Percentiles rank a stretch among this genome's conserved stretches.
phyloP scores from a whole-genome alignment of 2,329 filamentous ascomycete species.

The Esteya vermicola region DNA sequence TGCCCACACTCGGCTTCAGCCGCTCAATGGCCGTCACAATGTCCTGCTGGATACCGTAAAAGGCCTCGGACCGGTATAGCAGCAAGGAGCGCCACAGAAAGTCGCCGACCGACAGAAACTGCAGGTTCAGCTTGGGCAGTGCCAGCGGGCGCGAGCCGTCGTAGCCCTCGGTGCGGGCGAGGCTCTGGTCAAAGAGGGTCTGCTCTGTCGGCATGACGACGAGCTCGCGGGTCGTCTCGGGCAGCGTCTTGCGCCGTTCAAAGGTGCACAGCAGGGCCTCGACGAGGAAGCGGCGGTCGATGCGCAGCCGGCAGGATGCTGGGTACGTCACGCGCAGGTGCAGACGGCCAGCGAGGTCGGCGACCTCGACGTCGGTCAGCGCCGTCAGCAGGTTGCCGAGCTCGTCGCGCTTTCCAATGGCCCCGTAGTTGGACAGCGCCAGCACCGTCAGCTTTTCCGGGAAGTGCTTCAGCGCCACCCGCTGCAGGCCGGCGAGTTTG shows the following conservation, averaged over 20 bases:
- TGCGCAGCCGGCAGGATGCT: conserved; percentile 45
- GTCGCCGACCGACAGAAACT: conserved; percentile 88
- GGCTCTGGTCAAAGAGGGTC: conserved; percentile 61
- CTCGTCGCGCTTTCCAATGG: conserved; percentile 68
- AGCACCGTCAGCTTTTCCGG: conserved; percentile 84
- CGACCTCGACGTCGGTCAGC: conserved; percentile 61
- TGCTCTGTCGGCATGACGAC: conserved; percentile 73
- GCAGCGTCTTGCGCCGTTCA: conserved; percentile 68
- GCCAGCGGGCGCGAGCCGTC: conserved; percentile 78
- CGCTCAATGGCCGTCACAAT: conserved; percentile 71
- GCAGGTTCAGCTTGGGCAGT: conserved; percentile 86
- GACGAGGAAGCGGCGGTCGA: conserved; percentile 49
- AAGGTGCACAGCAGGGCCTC: conserved; percentile 64
- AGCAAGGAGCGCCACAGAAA: conserved; percentile 94
- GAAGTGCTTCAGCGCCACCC: conserved; percentile 66
- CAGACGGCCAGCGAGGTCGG: conserved; percentile 52
- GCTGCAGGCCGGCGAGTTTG: conserved; percentile 63
- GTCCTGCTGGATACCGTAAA: conserved; percentile 86
- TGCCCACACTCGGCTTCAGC: conserved; percentile 53
- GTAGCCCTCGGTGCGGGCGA: conserved; percentile 73
- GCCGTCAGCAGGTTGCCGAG: conserved; percentile 60
- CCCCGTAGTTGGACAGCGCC: conserved; percentile 81
- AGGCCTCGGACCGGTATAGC: conserved; percentile 78
- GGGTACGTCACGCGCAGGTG: conserved; percentile 78
- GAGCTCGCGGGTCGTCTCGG: conserved; percentile 59